Evolutionary conservation across 768 basidiomycete species (phyloP), one percentile per base, ranked within the genome.

Genomic region (Neoboletus magnificus): DNA sequence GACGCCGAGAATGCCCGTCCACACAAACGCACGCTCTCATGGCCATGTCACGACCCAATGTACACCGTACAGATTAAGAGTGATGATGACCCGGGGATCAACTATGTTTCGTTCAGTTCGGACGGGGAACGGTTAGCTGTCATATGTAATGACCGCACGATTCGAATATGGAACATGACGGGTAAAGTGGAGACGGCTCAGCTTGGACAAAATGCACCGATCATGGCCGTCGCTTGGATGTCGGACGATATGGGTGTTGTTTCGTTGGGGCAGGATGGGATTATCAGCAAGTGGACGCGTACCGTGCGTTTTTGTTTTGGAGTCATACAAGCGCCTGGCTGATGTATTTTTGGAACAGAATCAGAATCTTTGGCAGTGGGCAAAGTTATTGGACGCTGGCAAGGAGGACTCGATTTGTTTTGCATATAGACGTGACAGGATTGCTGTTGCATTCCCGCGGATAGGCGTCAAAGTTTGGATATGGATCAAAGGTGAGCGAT

Each of bases 381-480:
- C 77, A 7, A 82, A 81, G 56, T 63, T 84, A n/a, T 66, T 84
- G 41, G 78, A 82, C 33, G 77, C 78, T 8, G 80, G 77, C 15
- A 69, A 67, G 62, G 77, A 78, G 12, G 79, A 76, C 35, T 71
- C 75, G 40, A 66, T 77, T 20, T 82, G 81, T 65, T 73, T 87
- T 59, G 83, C 83, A 1, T 84, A 81, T 64, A 60, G 65, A 49
- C 77, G 77, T 23, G 83, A 84, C 67, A 74, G 79, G 35, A 81
- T 87, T 57, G 86, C 85, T 0, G 79, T 87, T 20, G 81, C 84
- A 22, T 82, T 82, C 54, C 82, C 83, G 33, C 70, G 73, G n/a
- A 60, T 71, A 40, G 84, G 83, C 3, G 83, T 87, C 40, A 84
- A 81, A 56, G 76, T 86, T n/a, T 87, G 85, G 85, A 66, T 82